Evolutionary conservation across 2,329 filamentous ascomycete species (phyloP), one percentile per base, ranked within the genome.

Genomic region (Lecanicillium sp.): DNA sequence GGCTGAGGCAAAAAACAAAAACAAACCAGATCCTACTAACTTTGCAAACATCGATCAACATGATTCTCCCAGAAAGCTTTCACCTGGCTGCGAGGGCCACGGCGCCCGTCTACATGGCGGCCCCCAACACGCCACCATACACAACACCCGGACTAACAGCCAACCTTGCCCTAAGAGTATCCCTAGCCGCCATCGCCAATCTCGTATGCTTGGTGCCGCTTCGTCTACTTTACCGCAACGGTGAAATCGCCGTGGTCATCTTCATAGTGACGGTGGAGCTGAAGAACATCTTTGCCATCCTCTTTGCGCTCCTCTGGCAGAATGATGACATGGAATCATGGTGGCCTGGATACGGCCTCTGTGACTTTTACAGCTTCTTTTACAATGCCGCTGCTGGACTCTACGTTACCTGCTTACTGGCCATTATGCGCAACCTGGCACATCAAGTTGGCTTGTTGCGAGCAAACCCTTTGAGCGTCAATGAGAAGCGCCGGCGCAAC

Each of bases 251-350:
- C 2, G 73, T 70, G 28, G 59, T 63, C 42, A 56, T 73, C 37
- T 63, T 75, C 47, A 67, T 75, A 45, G 38, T 56, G 48, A 63
- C 59, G 40, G 58, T 70, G 43, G 57, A 65, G 40, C 16, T 70
- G 37, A 50, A 64, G 49, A 75, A 75, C 54, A n/a, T 68, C 30
- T 51, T 68, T 38, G 69, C 67, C 34, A 52, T 71, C 38, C 20
- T 71, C 57, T 72, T 71, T 54, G 56, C 71, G 1, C 57, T 73
- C 18, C 60, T 75, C 45, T 79, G 75, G 75, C 64, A 57, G 42
- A 53, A 68, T 49, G 62, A 78, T 50, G 54, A 76, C 50, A 64
- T 69, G 41, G 49, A 48, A 22, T 45, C 43, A 25, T 78, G 74
- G 73, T 76, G 61, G 58, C 53, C 60, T 3, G 75, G 74, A 36